Evolutionary conservation across 164 flowering plant genomes (phyloP), one percentile per base, ranked within the genome.

Genomic region (Chloranthus sessilifolius): DNA sequence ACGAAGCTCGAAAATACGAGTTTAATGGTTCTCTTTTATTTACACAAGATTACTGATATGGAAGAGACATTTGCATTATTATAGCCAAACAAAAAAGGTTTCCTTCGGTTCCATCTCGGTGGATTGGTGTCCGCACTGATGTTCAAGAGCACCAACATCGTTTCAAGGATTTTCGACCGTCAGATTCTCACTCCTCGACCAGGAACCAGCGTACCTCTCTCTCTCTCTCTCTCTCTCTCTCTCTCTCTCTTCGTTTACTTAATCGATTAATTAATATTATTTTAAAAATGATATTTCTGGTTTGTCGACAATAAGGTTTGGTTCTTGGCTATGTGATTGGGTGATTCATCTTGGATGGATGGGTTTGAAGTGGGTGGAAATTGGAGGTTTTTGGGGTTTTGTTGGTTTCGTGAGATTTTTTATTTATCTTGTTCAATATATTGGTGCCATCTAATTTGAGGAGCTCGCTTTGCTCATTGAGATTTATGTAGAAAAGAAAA

Each of bases 181-280:
- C 85, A 82, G 74, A 77, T 77, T 66, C 62, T 60, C 38, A 67
- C 71, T 16, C 83, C 83, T 60, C 58, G 72, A 53, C 83, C 89
- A 23, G 83, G 85, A 46, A 82, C 89, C 39, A 71, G 68, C 56
- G 89, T 82, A 73, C 8, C 8, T 43, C 52, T 25, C 41, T 52
- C 31, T 28, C 26, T 24, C 22, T 26, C 34, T 25, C 28, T 15
- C 48, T 37, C 19, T 4, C 10, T 41, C 7, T n/a, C 19, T 8
- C 22, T 43, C 29, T 14, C 36, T 1, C 31, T 10, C 35, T 17
- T 48, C 10, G 5, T 7, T 48, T 20, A 19, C 2, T 29, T 33
- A 31, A n/a, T 2, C 2, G 30, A 2, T 26, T 12, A 5, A 31
- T 44, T 44, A 3, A 4, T 14, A 11, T 44, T n/a, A n/a, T 45